Conservation (phyloP, 2,329 filamentous ascomycete species). For the Fusarium lateritium region DNA sequence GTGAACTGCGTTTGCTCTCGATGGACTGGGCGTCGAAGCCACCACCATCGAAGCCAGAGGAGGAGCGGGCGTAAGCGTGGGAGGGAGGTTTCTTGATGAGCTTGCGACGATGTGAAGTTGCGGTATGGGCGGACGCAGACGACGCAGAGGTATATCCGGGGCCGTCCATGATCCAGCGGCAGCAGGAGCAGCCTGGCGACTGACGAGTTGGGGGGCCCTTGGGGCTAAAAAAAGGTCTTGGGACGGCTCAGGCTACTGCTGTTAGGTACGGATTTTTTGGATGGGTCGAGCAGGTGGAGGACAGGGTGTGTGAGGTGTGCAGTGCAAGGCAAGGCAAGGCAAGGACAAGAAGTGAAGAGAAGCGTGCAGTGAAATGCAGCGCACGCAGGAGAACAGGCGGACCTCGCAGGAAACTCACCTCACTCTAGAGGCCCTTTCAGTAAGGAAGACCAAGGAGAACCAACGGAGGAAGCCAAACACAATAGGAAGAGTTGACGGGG, state of each 20-base stretch:
- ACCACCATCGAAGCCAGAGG: slow-evolving; percentile 65
- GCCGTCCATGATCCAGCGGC: slow-evolving; percentile 63
- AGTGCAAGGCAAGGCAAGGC: too few relatives aligned
- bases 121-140: slow-evolving; percentile 56
- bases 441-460: slow-evolving; percentile 33
- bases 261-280: slow-evolving; percentile 43
- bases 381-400: slow-evolving; percentile 27
- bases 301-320: slow-evolving; percentile 47
- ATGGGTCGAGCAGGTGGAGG: slow-evolving; percentile 49
- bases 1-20: slow-evolving; percentile 75
- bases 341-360: slow-evolving; percentile 42
- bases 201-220: slow-evolving; percentile 36
- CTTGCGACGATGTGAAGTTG: slow-evolving; percentile 69
- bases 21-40: slow-evolving; percentile 69
- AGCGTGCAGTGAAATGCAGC: slow-evolving; percentile 3
- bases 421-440: slow-evolving; percentile 16
- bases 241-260: slow-evolving; percentile 42
- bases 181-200: slow-evolving; percentile 45
- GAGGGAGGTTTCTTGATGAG: slow-evolving; percentile 75
- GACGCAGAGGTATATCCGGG: slow-evolving; percentile 54
- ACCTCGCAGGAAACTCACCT: slow-evolving; percentile 4
- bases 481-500: slow-evolving; percentile 39
- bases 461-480: slow-evolving; percentile 47
- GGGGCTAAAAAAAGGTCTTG: slow-evolving; percentile 50
- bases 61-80: slow-evolving; percentile 63